Evolutionary conservation across 1,139 yeast species (phyloP), one percentile per base, ranked within the genome.

Genomic region (Geotrichum restrictum): DNA sequence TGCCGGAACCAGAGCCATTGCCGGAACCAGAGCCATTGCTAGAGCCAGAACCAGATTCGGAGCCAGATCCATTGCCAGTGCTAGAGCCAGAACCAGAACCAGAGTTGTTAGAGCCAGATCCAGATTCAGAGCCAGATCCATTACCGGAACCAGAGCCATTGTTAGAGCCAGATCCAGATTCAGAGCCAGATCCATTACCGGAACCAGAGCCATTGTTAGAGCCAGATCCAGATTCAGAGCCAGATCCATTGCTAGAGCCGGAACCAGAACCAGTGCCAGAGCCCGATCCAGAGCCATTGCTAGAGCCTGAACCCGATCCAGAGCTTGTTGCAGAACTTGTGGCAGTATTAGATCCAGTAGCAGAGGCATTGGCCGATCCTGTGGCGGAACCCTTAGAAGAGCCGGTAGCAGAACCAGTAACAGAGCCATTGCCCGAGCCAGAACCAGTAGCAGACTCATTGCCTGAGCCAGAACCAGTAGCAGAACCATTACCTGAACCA

Each of bases 361-460:
- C 42, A 33, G 33, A 34, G 33, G n/a, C 41, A 19, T 19, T 19
- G 14, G 22, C 42, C 13, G 48, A 13, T 31, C 19, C 18, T 14
- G 36, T 6, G 34, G 14, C 36, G 14, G 34, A 45, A n/a, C 14
- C 46, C n/a, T 8, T 11, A 43, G 38, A 7, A 19, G 34, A 31
- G 21, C 21, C 24, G 19, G 34, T 6, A 31, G 40, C 18, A 19
- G 16, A 31, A 16, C 16, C 22, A 31, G 39, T 22, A 4, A 11
- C 16, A 21, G 8, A 18, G 29, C 31, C 29, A 13, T 21, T 13
- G 6, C 40, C 18, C 10, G 48, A 29, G 32, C 39, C 40, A 16
- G 48, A 18, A 33, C 13, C 48, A 18, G 31, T 18, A 31, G 47
- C 11, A n/a, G 53, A 52, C 4, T 34, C 51, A 34, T 54, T 53